Percentiles rank a stretch among this genome's conserved stretches.
Evolutionary conservation across 2,329 filamentous ascomycete genomes (phyloP).

Genomic region (Cyphellophora europaea): DNA sequence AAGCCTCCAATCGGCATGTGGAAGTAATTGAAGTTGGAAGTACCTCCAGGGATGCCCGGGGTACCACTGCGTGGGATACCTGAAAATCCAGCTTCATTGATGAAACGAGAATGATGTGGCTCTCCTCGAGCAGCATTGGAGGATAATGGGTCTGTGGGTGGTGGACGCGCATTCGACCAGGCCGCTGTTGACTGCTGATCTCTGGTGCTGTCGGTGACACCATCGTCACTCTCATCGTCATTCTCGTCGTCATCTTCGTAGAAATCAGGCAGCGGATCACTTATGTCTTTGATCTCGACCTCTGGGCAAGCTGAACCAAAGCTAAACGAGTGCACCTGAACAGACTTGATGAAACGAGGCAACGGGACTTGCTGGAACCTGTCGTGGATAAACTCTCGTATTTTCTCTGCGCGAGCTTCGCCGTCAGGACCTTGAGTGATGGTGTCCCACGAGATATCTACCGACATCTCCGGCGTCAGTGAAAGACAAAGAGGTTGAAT

Average conservation of each 20-base stretch:
- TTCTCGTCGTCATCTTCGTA: slow-evolving; percentile 67
- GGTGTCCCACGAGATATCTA: slow-evolving; percentile 94
- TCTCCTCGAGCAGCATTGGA: not conserved
- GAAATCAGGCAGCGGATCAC: slow-evolving; percentile 89
- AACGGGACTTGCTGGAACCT: slow-evolving; percentile 89
- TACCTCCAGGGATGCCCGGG: slow-evolving; percentile 38
- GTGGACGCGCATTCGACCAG: not conserved
- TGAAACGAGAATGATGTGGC: not conserved
- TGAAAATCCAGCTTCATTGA: not conserved
- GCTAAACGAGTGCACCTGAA: slow-evolving; percentile 87
- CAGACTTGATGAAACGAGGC: slow-evolving; percentile 92
- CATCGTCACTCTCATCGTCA: slow-evolving; percentile 40
- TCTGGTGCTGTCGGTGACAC: slow-evolving; percentile 1
- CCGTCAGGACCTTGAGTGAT: slow-evolving; percentile 86
- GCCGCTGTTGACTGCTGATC: not conserved
- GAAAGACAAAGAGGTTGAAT: too few relatives aligned
- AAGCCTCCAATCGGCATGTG: slow-evolving; percentile 38
- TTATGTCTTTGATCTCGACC: slow-evolving; percentile 91
- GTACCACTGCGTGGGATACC: slow-evolving; percentile 33
- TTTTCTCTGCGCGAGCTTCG: slow-evolving; percentile 69
- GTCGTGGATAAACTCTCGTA: slow-evolving; percentile 88
- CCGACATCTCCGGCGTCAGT: too few relatives aligned
- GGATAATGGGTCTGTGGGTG: too few relatives aligned
- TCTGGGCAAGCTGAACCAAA: slow-evolving; percentile 77
- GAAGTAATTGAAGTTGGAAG: slow-evolving; percentile 40